These are phyloP conservation scores for Narthecium ossifragum DNA, from an alignment of 106 monocot genomes.

Conservation along the genomic window DNA sequence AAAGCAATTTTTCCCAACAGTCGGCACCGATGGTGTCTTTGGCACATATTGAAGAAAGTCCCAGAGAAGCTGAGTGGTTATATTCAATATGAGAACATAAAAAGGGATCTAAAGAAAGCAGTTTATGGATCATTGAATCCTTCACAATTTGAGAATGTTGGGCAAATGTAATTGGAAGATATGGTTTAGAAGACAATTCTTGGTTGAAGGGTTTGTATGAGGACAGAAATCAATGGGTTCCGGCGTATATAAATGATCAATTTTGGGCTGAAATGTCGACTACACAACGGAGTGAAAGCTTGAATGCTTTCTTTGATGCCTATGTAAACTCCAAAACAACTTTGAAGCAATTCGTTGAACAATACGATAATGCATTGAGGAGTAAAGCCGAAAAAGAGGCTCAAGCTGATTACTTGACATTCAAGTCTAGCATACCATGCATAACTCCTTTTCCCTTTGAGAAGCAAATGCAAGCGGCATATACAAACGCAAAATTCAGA, in stretches of 20 bases:
- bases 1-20: not conserved
- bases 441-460: not conserved
- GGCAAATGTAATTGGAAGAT: not conserved
- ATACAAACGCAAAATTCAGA: not conserved
- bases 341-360: not conserved
- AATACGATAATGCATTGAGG: not conserved
- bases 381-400: not conserved
- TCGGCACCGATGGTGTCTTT: not conserved
- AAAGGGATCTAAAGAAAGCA: not conserved
- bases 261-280: not conserved
- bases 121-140: not conserved
- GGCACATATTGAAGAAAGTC: conserved; percentile 2
- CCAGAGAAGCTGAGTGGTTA: not conserved
- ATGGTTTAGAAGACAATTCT: not conserved
- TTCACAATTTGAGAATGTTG: not conserved
- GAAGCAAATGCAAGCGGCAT: not conserved
- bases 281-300: not conserved
- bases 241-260: not conserved
- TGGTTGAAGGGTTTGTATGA: not conserved
- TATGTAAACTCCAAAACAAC: not conserved
- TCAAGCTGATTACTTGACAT: not conserved
- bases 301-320: not conserved
- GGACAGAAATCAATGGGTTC: not conserved
- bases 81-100: not conserved
- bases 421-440: not conserved